phyloP scores from a whole-genome alignment of 202 grass and related monocot genomes.

The Cymbopogon flexuosus region DNA sequence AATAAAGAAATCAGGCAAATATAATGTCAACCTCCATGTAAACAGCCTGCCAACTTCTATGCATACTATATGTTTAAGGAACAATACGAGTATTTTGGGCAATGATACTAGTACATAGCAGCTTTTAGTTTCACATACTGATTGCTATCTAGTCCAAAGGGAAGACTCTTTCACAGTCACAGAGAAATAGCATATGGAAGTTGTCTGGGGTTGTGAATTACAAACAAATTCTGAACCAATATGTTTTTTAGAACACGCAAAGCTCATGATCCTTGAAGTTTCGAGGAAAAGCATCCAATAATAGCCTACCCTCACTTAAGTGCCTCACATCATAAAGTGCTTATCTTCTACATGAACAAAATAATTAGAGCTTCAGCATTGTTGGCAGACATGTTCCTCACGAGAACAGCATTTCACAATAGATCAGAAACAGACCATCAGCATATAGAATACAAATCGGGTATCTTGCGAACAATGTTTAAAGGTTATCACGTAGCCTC shows the following conservation, averaged over 20 bases:
- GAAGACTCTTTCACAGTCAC: not conserved
- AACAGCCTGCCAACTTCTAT: not conserved
- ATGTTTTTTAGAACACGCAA: not conserved
- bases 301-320: not conserved
- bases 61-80: constrained; percentile 1
- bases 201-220: not conserved
- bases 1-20: not conserved
- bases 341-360: not conserved
- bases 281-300: not conserved
- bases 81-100: not conserved
- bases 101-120: not conserved
- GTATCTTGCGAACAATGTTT: not conserved
- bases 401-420: not conserved
- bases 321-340: not conserved
- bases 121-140: not conserved
- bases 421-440: not conserved
- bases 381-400: not conserved
- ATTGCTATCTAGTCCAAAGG: not conserved
- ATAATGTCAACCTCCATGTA: not conserved
- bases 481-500: not conserved
- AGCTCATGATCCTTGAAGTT: not conserved
- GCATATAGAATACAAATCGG: not conserved
- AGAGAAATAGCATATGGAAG: not conserved
- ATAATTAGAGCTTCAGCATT: not conserved
- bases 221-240: not conserved